Base-by-base conservation (phyloP, 2,329 filamentous ascomycete genomes). In the Exophiala phaeomuriformis region DNA sequence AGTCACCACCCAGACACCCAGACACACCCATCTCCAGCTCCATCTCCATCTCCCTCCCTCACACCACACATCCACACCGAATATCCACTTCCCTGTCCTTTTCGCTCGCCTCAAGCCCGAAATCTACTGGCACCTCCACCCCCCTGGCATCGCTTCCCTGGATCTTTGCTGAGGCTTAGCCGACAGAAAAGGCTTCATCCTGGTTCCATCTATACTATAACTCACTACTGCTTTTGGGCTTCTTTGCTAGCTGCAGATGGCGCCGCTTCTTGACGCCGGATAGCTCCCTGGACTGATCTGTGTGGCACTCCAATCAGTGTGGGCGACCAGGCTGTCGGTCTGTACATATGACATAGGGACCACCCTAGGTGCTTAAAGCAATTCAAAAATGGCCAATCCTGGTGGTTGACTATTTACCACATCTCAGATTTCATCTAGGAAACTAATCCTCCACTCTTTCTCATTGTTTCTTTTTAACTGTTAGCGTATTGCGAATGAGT, bases 271-370 rank as follows among this genome's bases (percentile, higher is more conserved):
- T n/a, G 35, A 37, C 10, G 40, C 30, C 6, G 29, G 7, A 31
- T 31, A 8, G 30, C n/a, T 19, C 28, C 19, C 10, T 19, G 40
- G 12, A 37, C 37, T 12, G n/a, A 28, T 45, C 42, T 45, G 28
- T 28, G 35, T 41, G 50, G 50, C 42, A 47, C 50, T 33, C 50
- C 50, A 52, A 52, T 52, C 49, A 48, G 43, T 47, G 27, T 57
- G 56, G 31, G 43, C 51, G 57, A 57, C 44, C 44, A 37, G 32
- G 30, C 44, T 47, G 19, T 33, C 3, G 28, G 31, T 37, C n/a
- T 19, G 12, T 12, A 47, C 31, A 47, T 32, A 45, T 41, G 39
- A 41, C 39, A 45, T 45, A 45, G 31, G 9, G 42, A 32, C 29
- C 8, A n/a, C 42, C 29, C 36, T n/a, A 8, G 36, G 36, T n/a